Evolutionary conservation across 2,329 filamentous ascomycete genomes (phyloP).

Genomic region (Sordariomycetes sp.): DNA sequence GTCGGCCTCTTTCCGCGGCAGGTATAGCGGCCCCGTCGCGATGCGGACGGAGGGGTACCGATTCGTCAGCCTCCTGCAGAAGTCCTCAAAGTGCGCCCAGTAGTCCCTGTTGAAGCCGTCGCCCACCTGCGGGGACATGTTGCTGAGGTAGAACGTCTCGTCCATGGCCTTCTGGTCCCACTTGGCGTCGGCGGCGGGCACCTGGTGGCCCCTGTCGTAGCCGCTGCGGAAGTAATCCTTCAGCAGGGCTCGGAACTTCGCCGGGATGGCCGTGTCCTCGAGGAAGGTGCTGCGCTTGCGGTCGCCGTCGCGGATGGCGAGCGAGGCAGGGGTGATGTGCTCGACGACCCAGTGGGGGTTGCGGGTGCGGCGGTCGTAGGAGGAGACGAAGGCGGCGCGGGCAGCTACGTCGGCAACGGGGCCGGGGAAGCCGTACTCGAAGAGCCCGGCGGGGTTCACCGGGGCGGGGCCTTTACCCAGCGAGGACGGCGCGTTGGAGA

Average conservation of each 20-base stretch:
- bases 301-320: conserved; percentile 66
- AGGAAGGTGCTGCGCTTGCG: conserved; percentile 73
- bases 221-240: conserved; percentile 92
- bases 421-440: conserved; percentile 86
- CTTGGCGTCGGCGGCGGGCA: conserved; percentile 90
- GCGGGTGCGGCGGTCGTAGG: conserved; percentile 79
- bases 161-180: conserved; percentile 95
- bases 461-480: conserved; percentile 22
- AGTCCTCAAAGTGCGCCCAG: conserved; percentile 98
- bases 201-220: conserved; percentile 94
- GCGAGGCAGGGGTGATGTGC: conserved; percentile 85
- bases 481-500: conserved; percentile 20
- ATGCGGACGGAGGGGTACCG: conserved; percentile 81
- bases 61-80: conserved; percentile 73
- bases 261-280: conserved; percentile 71
- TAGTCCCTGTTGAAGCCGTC: conserved; percentile 98
- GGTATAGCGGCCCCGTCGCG: conserved; percentile 87
- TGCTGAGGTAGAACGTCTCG: conserved; percentile 82
- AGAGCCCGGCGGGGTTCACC: conserved; percentile 66
- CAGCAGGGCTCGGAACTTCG: conserved; percentile 79
- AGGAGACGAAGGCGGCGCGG: conserved; percentile 68
- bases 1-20: conserved; percentile 75
- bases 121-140: conserved; percentile 98
- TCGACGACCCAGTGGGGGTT: conserved; percentile 95
- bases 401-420: conserved; percentile 74